phyloP scores from a whole-genome alignment of 768 basidiomycete species.

The Pleurotus cornucopiae region DNA sequence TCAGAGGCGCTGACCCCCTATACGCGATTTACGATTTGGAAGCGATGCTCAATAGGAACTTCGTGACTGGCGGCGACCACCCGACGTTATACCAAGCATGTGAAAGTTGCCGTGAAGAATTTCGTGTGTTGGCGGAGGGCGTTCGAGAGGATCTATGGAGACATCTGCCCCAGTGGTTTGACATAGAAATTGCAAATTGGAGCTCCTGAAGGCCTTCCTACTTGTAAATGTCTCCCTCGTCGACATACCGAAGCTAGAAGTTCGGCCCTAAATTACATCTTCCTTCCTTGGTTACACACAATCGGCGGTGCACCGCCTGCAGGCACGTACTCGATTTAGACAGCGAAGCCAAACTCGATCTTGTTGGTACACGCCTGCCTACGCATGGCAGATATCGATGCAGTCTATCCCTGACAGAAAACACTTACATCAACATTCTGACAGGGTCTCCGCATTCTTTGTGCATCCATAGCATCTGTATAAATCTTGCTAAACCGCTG shows the following conservation, averaged over 20 bases:
- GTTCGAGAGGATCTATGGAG: conserved; percentile 65
- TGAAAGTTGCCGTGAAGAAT: conserved; percentile 60
- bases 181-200: conserved; percentile 33
- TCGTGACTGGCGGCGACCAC: conserved; percentile 36
- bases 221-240: conserved; percentile 2
- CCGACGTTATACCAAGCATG: conserved; percentile 49
- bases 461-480: background rate
- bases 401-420: conserved; percentile 9
- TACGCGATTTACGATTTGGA: conserved; percentile 67
- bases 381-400: conserved; percentile 2
- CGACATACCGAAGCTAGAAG: background rate
- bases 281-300: background rate
- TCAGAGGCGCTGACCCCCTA: conserved; percentile 62
- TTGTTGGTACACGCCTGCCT: background rate
- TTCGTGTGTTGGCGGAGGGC: conserved; percentile 52
- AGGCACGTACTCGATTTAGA: conserved; percentile 1
- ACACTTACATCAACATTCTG: conserved; percentile 9
- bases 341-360: conserved; percentile 8
- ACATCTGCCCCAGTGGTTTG: conserved; percentile 63
- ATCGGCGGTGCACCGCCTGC: conserved; percentile 4
- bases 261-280: background rate
- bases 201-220: conserved; percentile 7
- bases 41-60: conserved; percentile 58
- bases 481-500: conserved; percentile 7
- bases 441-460: conserved; percentile 7